Base-by-base conservation (phyloP, 202 grass and related monocot species). In the Musa balbisiana region DNA sequence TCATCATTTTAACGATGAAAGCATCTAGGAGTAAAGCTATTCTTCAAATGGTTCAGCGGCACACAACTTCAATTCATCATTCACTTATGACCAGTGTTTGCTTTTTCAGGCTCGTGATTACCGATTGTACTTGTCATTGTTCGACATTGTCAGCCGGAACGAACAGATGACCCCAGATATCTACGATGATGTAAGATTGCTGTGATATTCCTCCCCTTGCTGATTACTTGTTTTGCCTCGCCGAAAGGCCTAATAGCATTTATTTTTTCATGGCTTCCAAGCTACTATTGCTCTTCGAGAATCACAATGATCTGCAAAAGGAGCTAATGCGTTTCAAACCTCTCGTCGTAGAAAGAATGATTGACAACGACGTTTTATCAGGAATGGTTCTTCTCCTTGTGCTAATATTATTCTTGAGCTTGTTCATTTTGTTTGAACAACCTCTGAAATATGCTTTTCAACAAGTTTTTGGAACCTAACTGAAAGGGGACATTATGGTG, bases 311-410 rank as follows among this genome's bases (percentile, higher is more conserved):
- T 78, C 68, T 96, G 50, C 65, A 16, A 2, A 81, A 87, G 55
- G 85, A 90, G 77, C 84, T 96, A 1, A 82, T 85, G 58, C 89
- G 80, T 55, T 96, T 90, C 62, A 88, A 85, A 85, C 92, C 92
- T 15, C 86, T 67, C 1, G 19, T 49, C 53, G 63, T 49, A 11
- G 17, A n/a, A 20, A 87, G 83, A 27, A 84, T 73, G 2, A 53
- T 59, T 0, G n/a, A 55, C 1, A 77, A 89, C 81, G 77, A 62
- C 33, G 5, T 43, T 43, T 6, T 43, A 43, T 43, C 33, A 43
- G 33, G 33, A 43, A 3, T 43, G 33, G 33, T 6, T 43, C 33
- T 43, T 43, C 4, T 43, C 33, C 33, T 43, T 43, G 33, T 6
- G 33, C 33, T 43, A 43, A 43, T 43, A 43, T 43, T 43, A 43